phyloP scores from a whole-genome alignment of 352 stramenopile species.

The Globisporangium orthogonon region DNA sequence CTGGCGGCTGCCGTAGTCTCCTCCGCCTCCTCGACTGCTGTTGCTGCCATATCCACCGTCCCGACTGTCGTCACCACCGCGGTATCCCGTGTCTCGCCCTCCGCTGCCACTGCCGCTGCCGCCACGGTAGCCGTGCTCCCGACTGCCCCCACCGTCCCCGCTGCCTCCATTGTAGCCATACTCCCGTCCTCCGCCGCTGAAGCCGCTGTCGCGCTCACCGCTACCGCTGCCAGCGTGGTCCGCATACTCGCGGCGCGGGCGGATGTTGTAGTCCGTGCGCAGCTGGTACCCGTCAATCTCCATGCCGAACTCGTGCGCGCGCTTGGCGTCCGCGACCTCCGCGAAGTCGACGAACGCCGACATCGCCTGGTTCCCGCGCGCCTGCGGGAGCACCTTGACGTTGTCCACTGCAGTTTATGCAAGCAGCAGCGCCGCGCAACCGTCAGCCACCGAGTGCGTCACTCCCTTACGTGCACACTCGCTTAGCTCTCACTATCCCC shows the following conservation, averaged over 20 bases:
- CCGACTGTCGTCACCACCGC: not conserved
- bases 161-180: not conserved
- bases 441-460: not conserved
- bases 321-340: constrained; percentile 29
- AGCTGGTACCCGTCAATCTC: constrained; percentile 32
- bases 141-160: not conserved
- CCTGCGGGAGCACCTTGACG: constrained; percentile 51
- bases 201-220: not conserved
- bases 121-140: not conserved
- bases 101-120: too few relatives aligned
- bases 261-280: constrained; percentile 54
- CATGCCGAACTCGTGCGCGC: constrained; percentile 34
- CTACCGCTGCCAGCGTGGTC: not conserved
- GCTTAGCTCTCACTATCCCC: not conserved
- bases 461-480: not conserved
- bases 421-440: not conserved
- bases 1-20: not conserved
- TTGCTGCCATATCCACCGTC: not conserved
- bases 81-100: not conserved
- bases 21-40: not conserved
- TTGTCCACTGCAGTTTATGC: constrained; percentile 31
- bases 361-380: constrained; percentile 35
- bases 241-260: constrained; percentile 11
- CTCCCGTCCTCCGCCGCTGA: not conserved
- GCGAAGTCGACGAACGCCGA: constrained; percentile 64